phyloP scores from a whole-genome alignment of 2,329 filamentous ascomycete species.

The Beauveria pseudobassiana region DNA sequence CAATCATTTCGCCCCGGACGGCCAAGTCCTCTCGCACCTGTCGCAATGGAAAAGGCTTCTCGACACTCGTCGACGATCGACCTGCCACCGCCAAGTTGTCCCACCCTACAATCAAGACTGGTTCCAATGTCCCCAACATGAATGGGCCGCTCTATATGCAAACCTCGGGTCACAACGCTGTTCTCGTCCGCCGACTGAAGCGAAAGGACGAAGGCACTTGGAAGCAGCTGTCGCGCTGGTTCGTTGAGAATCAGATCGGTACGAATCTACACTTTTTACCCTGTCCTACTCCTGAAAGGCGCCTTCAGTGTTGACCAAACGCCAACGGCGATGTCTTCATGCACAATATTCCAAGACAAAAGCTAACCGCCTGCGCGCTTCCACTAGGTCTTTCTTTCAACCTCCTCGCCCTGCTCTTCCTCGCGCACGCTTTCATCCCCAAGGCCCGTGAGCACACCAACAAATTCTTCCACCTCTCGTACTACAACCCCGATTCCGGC shows the following conservation, averaged over 20 bases:
- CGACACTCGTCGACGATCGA: neutral
- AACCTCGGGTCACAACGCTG: conserved; percentile 41
- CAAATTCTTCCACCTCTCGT: conserved; percentile 83
- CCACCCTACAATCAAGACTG: conserved; percentile 23
- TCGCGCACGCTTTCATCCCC: conserved; percentile 77
- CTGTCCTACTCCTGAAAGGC: conserved; percentile 1
- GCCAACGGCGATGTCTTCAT: neutral
- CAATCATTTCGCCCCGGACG: neutral
- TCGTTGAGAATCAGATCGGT: conserved; percentile 77
- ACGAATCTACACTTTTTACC: conserved; percentile 27
- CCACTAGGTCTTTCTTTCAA: conserved; percentile 69
- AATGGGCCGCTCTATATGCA: conserved; percentile 53
- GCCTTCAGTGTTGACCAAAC: neutral
- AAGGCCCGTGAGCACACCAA: conserved; percentile 69
- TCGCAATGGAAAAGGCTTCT: conserved; percentile 6
- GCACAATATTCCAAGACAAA: neutral
- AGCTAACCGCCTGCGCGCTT: conserved; percentile 17
- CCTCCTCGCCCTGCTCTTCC: conserved; percentile 71
- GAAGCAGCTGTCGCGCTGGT: conserved; percentile 57
- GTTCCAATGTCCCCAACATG: conserved; percentile 35
- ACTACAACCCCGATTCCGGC: conserved; percentile 63
- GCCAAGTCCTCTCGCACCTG: neutral
- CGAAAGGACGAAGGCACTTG: conserved; percentile 55
- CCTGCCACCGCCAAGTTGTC: conserved; percentile 16
- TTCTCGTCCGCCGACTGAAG: conserved; percentile 50